These are phyloP conservation scores for Auriscalpium vulgare DNA, from an alignment of 768 basidiomycete species.

Conservation along the genomic window DNA sequence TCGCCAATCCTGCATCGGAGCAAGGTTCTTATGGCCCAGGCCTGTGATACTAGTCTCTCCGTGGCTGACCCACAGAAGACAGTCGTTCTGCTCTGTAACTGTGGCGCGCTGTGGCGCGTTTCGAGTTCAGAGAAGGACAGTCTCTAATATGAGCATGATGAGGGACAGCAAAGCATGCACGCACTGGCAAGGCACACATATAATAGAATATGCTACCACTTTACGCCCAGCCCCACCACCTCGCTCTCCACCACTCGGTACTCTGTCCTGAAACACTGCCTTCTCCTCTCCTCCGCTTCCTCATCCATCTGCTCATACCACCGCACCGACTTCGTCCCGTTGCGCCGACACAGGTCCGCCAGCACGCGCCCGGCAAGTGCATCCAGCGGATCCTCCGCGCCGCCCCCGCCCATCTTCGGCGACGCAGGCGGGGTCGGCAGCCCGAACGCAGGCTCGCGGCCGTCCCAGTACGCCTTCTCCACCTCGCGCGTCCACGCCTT, in stretches of 20 bases:
- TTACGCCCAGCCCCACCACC: slow-evolving; percentile 43
- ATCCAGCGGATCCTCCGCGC: slow-evolving; percentile 18
- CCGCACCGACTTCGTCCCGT: neutral
- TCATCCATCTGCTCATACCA: slow-evolving; percentile 35
- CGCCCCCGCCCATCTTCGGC: slow-evolving; percentile 16
- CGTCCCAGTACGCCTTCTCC: slow-evolving; percentile 77
- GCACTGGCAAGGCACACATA: no score
- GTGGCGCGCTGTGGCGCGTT: no score
- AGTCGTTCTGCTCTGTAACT: no score
- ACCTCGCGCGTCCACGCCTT: slow-evolving; percentile 77
- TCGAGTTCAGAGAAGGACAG: no score
- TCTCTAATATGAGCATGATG: no score
- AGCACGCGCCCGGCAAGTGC: slow-evolving; percentile 30
- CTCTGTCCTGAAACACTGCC: slow-evolving; percentile 59
- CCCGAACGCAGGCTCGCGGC: slow-evolving; percentile 5
- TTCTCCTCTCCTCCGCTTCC: slow-evolving; percentile 34
- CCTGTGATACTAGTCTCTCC: no score
- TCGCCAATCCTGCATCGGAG: no score
- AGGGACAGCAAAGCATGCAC: no score
- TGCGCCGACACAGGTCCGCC: slow-evolving; percentile 30
- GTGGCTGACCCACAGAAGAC: no score
- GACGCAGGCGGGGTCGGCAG: slow-evolving; percentile 40
- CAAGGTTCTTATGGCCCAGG: no score
- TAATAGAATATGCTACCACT: slow-evolving; percentile 5
- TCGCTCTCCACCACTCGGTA: slow-evolving; percentile 86